Evolutionary conservation across 2,329 filamentous ascomycete genomes (phyloP).

Genomic region (Fusarium sarcochroum): DNA sequence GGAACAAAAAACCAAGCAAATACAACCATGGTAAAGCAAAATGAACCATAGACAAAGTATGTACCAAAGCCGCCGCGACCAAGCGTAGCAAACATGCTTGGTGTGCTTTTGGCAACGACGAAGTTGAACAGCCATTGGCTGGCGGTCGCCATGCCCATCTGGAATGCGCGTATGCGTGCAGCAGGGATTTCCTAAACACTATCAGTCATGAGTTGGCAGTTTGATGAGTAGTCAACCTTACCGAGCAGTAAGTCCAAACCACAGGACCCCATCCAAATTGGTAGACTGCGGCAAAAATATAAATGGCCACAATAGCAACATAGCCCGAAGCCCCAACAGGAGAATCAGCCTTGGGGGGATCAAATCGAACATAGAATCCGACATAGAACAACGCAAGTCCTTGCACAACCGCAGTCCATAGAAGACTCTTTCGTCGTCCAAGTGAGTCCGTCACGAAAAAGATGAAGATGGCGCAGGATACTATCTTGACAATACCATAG

Average conservation of each 20-base stretch:
- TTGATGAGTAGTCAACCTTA: too few relatives aligned
- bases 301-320: slow-evolving; percentile 4
- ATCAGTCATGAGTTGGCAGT: too few relatives aligned
- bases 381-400: slow-evolving; percentile 27
- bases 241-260: too few relatives aligned
- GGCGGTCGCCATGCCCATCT: slow-evolving; percentile 30
- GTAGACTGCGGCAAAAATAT: too few relatives aligned
- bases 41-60: slow-evolving; percentile 28
- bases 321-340: slow-evolving; percentile 11
- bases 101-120: slow-evolving; percentile 23
- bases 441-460: slow-evolving; percentile 15
- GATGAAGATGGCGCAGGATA: too few relatives aligned
- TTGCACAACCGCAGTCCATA: slow-evolving; percentile 28
- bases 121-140: slow-evolving; percentile 34
- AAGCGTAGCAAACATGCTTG: slow-evolving; percentile 27
- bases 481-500: slow-evolving; percentile 16
- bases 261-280: too few relatives aligned
- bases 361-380: slow-evolving; percentile 23
- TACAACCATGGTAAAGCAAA: slow-evolving; percentile 21
- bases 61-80: slow-evolving; percentile 22
- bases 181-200: neutral
- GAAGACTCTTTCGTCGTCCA: slow-evolving; percentile 21
- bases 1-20: too few relatives aligned
- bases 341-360: slow-evolving; percentile 1
- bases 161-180: slow-evolving; percentile 25